Base-by-base conservation (phyloP, 2,329 filamentous ascomycete genomes). In the Purpureocillium lavendulum region DNA sequence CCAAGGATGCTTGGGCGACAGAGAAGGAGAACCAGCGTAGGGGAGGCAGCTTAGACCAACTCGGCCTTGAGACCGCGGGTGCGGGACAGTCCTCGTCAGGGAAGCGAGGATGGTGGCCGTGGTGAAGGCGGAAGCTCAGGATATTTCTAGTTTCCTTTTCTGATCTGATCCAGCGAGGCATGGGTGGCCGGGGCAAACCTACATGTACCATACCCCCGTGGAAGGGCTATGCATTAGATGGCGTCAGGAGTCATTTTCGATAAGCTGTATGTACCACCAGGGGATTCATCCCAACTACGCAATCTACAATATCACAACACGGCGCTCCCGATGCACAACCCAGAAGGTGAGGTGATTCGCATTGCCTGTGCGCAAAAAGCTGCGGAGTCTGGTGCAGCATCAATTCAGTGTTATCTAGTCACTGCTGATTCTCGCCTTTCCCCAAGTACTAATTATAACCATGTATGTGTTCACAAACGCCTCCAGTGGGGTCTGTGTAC, bases 91-190 rank as follows among this genome's bases (percentile, higher is more conserved):
- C 53, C 28, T 15, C 38, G 1, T 38, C 54, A 2, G 51, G 57
- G 35, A 72, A 70, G 62, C 74, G 70, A 59, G 62, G 69, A 16
- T 70, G 70, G 65, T 73, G 66, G 64, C 58, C 56, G 7, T 65
- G 58, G 58, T 63, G 46, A 53, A 62, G 11, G n/a, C n/a, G 7
- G 30, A 24, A 15, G 12, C 10, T 16, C 8, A 35, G 14, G 4
- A 10, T 10, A 17, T 18, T 36, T n/a, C 32, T 11, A 28, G 37
- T 31, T 24, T 18, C 12, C n/a, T 24, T 37, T 17, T 29, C 26
- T 43, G 17, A 33, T 37, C 17, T 43, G 26, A 33, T 37, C 36
- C 36, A 41, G 40, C 42, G 34, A 43, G 40, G 30, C 35, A 39
- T 39, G 42, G 40, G 28, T 33, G 39, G 31, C 33, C 34, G 38